Evolutionary conservation across 2,329 filamentous ascomycete species (phyloP), one percentile per base, ranked within the genome.

Genomic region (Phoma sp.): DNA sequence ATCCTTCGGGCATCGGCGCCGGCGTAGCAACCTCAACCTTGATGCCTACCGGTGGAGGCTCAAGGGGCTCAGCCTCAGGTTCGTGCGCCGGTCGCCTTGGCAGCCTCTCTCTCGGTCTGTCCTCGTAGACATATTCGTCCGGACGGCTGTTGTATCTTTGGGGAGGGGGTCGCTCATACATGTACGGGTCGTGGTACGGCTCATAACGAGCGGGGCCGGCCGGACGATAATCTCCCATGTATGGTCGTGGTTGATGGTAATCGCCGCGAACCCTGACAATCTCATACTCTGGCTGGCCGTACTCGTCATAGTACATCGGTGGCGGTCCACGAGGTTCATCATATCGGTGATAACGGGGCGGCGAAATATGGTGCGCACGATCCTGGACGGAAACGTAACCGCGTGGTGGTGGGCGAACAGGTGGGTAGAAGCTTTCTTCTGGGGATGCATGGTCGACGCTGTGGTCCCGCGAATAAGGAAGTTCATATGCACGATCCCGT

Each of bases 311-410:
- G 47, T 73, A 74, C 15, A 72, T 58, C 1, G 69, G 66, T 17
- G 69, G 45, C 2, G 58, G 63, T 2, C 64, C 66, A 15, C 65
- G 63, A 24, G 54, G 45, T 25, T 72, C 69, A 15, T 73, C 65
- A 37, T 72, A 75, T 19, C 67, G 71, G 33, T 51, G 53, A 46
- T 64, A 66, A 27, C 72, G 65, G 3, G 69, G 57, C 7, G 69
- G 69, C 4, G 71, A 68, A 38, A 68, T 67, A 8, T 64, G 63
- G 29, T 69, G 65, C 9, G 64, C 57, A 19, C 70, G 68, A 24
- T 74, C 72, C 46, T 74, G 70, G 7, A 73, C 57, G 5, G 73
- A 73, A 4, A 74, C 64, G 31, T 75, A 74, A 7, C 70, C 71
- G 7, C 66, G 63, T n/a, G 66, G 61, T 6, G 49, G 54, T 8